Base-by-base conservation (phyloP, 106 monocot species). In the Platanthera zijinensis region DNA sequence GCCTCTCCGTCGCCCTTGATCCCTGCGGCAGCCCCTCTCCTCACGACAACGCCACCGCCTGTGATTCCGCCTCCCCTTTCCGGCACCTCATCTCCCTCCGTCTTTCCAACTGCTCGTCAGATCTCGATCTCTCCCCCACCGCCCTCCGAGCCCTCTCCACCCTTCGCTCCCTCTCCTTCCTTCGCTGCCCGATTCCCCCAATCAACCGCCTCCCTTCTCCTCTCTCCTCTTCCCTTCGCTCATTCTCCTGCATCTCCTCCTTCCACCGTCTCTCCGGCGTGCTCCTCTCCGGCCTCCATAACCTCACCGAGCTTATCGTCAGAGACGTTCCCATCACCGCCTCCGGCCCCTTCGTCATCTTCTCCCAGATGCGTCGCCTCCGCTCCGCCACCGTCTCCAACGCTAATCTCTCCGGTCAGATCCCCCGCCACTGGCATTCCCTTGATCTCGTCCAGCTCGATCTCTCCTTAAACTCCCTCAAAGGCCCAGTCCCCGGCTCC, bases 391-490 rank as follows among this genome's bases (percentile, higher is more conserved):
- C 87, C 75, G 69, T 96, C 84, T 85, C 90, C 79, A 51, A 56
- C 54, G 75, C 90, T 71, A 90, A 85, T 81, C 85, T 96, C 81
- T 79, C 90, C 77, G 90, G 94, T 48, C 48, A 21, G 7, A 56
- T 96, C 59, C 96, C n/a, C n/a, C 86, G 75, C 71, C 88, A 86
- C 64, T 96, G 96, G 96, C 90, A 84, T 69, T 56, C 82, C 53
- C 82, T 96, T 50, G 74, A 89, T 13, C 84, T 96, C 73, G 50
- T 79, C 51, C 90, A 86, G 6, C 56, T 78, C 70, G 78, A 78
- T 30, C 71, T 78, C 17, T 78, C 78, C 53, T 17, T 2, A 1
- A 78, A 78, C 57, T 7, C 12, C 11, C 56, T 78, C 11, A 71
- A 25, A 3, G 78, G 78, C 71, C 15, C 69, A 48, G 54, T 78